Evolutionary conservation across 1,139 yeast genomes (phyloP), one percentile per base, ranked within the genome.

Genomic region (Maudiozyma humilis): DNA sequence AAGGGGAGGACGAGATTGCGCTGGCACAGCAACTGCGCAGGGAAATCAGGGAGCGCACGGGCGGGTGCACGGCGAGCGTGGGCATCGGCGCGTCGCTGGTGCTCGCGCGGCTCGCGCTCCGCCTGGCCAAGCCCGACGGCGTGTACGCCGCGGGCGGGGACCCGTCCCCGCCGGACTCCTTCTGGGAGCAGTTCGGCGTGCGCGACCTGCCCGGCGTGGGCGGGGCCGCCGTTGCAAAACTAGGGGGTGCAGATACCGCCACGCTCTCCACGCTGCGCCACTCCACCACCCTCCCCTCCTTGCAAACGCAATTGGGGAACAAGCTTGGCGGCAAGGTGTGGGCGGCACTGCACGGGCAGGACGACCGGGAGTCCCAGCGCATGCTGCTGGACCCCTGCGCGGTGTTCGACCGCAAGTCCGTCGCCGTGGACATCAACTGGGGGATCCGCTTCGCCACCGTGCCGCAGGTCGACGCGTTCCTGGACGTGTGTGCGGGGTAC

Each of bases 351-450:
- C 64, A 80, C 18, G 97, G 96, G 0, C 64, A 72, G 4, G 97
- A 89, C 62, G 65, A 70, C 36, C 45, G 67, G 43, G 66, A 63
- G 43, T 47, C 54, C 23, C 31, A 67, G 53, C 36, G 49, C 34
- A 55, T 65, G 32, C 40, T 65, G 4, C 50, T 47, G 32, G 57
- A 64, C 29, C 73, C 80, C 32, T 50, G 63, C 3, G 67, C 68
- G 70, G 19, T 73, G 65, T 51, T 70, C 66, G 40, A 68, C 73
- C 71, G 95, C 29, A 87, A 86, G 54, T 76, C 94, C 0, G 74
- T 91, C 0, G 87, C 95, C 0, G 86, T 87, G 10, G 97, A 91
- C 60, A 83, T 91, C 30, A 86, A 88, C 50, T 91, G 87, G 81
- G 97, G 96, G 0, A 84, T 91, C 0, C 62, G 97, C 42, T 83